These are phyloP conservation scores for Orbilia javanica DNA, from an alignment of 2,329 filamentous ascomycete genomes.

Conservation along the genomic window DNA sequence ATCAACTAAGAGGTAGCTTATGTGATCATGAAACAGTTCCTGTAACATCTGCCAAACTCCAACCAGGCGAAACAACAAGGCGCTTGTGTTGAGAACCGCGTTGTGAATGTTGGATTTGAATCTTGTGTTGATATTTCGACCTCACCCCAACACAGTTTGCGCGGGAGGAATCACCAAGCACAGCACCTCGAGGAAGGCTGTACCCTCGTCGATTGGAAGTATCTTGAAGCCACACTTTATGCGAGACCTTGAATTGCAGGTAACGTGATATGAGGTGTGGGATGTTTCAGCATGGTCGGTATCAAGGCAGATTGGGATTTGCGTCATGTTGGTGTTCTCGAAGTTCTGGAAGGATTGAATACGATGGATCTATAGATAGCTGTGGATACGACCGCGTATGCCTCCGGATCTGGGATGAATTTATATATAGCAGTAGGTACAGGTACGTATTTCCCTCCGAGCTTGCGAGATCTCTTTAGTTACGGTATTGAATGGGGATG, in stretches of 20 bases:
- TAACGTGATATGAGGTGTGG: constrained; percentile 43
- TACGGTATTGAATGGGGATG: background rate
- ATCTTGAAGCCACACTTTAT: constrained; percentile 44
- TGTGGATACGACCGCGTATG: background rate
- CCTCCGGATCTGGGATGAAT: background rate
- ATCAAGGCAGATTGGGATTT: constrained; percentile 48
- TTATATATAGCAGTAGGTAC: background rate
- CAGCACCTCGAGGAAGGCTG: constrained; percentile 13
- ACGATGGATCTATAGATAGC: background rate
- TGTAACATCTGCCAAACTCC: constrained; percentile 4
- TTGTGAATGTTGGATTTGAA: constrained; percentile 47
- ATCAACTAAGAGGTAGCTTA: no score
- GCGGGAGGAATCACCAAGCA: background rate
- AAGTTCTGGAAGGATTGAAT: constrained; percentile 7
- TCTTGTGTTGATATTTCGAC: constrained; percentile 35
- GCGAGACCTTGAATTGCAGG: constrained; percentile 33
- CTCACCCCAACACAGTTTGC: constrained; percentile 47
- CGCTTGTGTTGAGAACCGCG: constrained; percentile 27
- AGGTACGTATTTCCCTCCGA: background rate
- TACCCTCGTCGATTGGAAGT: constrained; percentile 7
- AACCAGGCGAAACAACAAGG: background rate
- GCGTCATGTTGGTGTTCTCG: constrained; percentile 13
- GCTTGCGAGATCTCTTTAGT: background rate
- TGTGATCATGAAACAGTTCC: constrained; percentile 27
- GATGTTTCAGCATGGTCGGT: background rate